Evolutionary conservation across 148 eudicot species (phyloP).

Genomic region (Rhododendron ovatum): DNA sequence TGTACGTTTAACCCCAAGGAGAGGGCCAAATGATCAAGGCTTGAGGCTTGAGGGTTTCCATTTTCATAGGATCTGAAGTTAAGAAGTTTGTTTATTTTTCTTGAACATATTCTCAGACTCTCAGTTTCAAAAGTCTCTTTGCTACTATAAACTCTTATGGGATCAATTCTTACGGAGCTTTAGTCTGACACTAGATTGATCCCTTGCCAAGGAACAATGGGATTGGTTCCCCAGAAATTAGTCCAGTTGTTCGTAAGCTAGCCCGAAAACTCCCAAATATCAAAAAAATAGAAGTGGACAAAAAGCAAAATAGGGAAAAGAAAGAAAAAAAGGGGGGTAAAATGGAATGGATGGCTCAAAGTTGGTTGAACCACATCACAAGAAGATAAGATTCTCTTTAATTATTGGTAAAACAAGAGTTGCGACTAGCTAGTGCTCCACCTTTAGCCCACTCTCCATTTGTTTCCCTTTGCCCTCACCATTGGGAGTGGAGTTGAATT

Average conservation of each 20-base stretch:
- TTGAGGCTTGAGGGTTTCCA: too few species aligned
- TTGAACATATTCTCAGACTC: background rate
- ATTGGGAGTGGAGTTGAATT: background rate
- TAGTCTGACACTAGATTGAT: background rate
- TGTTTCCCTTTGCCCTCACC: background rate
- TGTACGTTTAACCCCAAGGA: too few species aligned
- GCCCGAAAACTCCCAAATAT: background rate
- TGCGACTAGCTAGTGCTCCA: background rate
- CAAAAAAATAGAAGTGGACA: background rate
- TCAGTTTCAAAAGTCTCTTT: too few species aligned
- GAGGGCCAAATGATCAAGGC: too few species aligned
- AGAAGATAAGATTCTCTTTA: slow-evolving; percentile 4
- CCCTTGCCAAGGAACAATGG: too few species aligned
- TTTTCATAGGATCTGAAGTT: too few species aligned
- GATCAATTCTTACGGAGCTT: too few species aligned
- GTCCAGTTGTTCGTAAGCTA: background rate
- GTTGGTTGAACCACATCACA: background rate
- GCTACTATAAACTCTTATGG: background rate
- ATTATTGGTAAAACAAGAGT: background rate
- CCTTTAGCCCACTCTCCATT: background rate
- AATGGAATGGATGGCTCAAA: background rate
- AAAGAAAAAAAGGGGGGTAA: background rate
- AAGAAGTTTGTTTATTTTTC: background rate
- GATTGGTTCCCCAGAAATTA: background rate
- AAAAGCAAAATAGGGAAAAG: background rate